Evolutionary conservation across 2,329 filamentous ascomycete species (phyloP), one percentile per base, ranked within the genome.

Genomic region (Ceratocystis lukuohia): DNA sequence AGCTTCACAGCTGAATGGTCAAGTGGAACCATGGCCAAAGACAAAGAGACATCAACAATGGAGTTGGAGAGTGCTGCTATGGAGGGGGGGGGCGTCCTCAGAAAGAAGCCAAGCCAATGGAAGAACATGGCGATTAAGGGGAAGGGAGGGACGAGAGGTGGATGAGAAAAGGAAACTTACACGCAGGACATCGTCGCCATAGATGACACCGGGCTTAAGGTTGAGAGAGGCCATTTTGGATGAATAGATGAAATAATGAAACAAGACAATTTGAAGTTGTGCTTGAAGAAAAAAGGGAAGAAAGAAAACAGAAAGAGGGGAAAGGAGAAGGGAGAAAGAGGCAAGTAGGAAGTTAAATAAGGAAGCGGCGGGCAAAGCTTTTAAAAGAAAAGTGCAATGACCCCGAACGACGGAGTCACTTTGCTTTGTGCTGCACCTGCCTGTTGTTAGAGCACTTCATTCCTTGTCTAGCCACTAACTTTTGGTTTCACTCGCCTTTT

Each of bases 191-290:
- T 82, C 80, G 71, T 82, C 79, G 71, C 80, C 80, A 70, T 80
- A 79, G 74, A 82, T 80, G 75, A 82, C 80, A 71, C 80, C 80
- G 69, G 79, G 72, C 77, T 81, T 81, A 71, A 80, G 77, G 74
- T 76, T 80, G 70, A 82, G 75, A 70, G 79, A 77, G 70, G 64
- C 64, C 66, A 68, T 68, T 65, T 63, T 72, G 69, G 67, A 72
- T 70, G 65, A 74, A 68, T 41, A 41, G 69, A 20, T 59, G 59
- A 30, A 22, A 65, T 30, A 46, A 63, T 30, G 62, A 64, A 64
- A 57, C 33, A 68, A 53, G 57, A 67, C 56, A 63, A 66, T 53
- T 46, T 56, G 61, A 66, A 63, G 64, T 66, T 66, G 64, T 64
- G 37, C 33, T 63, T 65, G 10, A 20, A 22, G 5, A 64, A 30